These are phyloP conservation scores for Taphrina wiesneri DNA, from an alignment of 1,139 yeast genomes.

Conservation along the genomic window DNA sequence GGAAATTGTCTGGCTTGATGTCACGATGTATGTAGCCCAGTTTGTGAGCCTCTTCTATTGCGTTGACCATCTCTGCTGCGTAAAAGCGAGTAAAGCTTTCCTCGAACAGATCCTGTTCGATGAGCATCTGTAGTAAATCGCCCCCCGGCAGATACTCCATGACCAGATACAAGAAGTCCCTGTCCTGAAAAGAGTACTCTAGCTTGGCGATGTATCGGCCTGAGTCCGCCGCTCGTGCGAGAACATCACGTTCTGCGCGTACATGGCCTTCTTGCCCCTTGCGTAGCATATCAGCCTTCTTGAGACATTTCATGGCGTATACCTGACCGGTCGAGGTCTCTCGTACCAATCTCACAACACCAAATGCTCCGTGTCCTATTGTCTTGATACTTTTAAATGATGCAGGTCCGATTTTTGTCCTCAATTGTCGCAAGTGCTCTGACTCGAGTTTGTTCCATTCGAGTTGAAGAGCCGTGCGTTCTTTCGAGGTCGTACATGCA, in stretches of 20 bases:
- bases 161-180: conserved; percentile 83
- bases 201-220: conserved; percentile 33
- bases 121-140: conserved; percentile 74
- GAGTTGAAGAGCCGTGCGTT: conserved; percentile 10
- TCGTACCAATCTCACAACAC: conserved; percentile 34
- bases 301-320: conserved; percentile 36
- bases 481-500: conserved; percentile 7
- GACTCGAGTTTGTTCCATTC: conserved; percentile 25
- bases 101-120: conserved; percentile 72
- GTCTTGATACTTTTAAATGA: conserved; percentile 29
- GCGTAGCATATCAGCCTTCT: conserved; percentile 35
- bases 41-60: conserved; percentile 78
- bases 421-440: conserved; percentile 27
- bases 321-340: conserved; percentile 23
- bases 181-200: conserved; percentile 34
- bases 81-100: conserved; percentile 87
- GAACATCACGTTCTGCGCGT: conserved; percentile 50
- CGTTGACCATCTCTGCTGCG: conserved; percentile 79
- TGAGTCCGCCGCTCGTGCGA: conserved; percentile 31
- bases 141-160: conserved; percentile 98
- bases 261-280: conserved; percentile 59
- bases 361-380: conserved; percentile 36
- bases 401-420: conserved; percentile 19
- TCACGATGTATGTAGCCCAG: conserved; percentile 84
- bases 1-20: conserved; percentile 70